A percentile compares a stretch with the other conserved stretches of the same genome.
Evolutionary conservation across 192 early-diverging fungal species (phyloP).

Genomic region (Coemansia guatemalensis): DNA sequence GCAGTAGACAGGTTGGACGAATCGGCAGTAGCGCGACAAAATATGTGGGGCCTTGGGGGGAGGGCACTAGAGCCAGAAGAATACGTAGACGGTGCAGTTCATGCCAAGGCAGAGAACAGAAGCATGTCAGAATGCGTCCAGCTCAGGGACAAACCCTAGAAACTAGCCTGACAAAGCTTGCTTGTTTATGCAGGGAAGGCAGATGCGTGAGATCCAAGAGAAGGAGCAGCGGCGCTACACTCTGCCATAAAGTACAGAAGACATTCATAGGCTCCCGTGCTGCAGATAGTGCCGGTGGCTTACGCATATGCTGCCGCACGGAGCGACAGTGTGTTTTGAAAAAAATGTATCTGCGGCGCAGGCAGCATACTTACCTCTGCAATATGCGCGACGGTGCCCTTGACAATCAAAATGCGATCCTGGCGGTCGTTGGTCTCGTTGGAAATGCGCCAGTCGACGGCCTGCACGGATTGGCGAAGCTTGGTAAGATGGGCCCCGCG

Average conservation of each 20-base stretch:
- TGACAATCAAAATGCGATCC: conserved; percentile 49
- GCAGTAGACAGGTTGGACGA: neutral
- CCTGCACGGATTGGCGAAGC: conserved; percentile 34
- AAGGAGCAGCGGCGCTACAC: neutral
- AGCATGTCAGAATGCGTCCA: neutral
- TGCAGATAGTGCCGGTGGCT: neutral
- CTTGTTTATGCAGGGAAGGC: neutral
- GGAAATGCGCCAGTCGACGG: conserved; percentile 54
- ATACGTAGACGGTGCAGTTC: neutral
- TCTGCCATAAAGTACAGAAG: neutral
- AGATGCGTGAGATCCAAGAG: neutral
- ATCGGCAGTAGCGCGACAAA: neutral
- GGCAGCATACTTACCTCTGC: conserved; percentile 37
- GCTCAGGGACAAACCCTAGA: neutral
- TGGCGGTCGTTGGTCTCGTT: conserved; percentile 53
- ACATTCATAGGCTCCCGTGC: neutral
- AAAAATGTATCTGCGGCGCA: neutral
- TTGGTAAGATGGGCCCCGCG: conserved; percentile 51
- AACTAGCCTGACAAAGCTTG: neutral
- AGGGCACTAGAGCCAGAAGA: neutral
- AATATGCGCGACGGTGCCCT: conserved; percentile 35
- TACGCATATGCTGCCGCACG: neutral
- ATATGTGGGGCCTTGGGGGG: neutral
- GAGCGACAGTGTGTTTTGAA: neutral
- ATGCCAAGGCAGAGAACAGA: neutral